phyloP scores from a whole-genome alignment of 1,284 basidiomycete species.

The Gomphus bonarii region DNA sequence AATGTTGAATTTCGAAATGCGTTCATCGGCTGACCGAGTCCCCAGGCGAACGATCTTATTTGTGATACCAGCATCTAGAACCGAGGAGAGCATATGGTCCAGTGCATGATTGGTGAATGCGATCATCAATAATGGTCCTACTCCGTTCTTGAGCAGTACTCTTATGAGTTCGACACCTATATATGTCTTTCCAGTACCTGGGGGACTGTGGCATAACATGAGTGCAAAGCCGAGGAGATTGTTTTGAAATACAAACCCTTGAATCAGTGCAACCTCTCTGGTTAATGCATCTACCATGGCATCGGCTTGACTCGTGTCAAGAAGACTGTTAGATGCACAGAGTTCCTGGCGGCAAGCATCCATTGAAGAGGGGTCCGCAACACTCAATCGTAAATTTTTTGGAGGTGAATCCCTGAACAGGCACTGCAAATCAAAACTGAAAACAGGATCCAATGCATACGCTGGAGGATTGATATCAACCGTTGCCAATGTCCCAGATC shows the following conservation, averaged over 20 bases:
- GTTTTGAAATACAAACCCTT: constrained; percentile 41
- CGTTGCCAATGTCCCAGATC: constrained; percentile 21
- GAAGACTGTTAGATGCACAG: constrained; percentile 29
- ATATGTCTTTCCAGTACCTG: constrained; percentile 70
- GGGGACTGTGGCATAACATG: constrained; percentile 36
- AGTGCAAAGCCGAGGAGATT: neutral
- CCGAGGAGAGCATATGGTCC: constrained; percentile 53
- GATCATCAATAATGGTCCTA: constrained; percentile 53
- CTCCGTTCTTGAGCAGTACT: constrained; percentile 41
- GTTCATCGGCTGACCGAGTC: constrained; percentile 45
- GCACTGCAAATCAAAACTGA: constrained; percentile 37
- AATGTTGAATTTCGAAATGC: constrained; percentile 46
- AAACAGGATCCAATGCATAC: constrained; percentile 37
- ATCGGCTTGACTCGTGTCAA: constrained; percentile 60
- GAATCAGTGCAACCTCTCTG: constrained; percentile 52
- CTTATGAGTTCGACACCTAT: constrained; percentile 58
- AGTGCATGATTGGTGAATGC: constrained; percentile 71
- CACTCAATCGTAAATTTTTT: constrained; percentile 24
- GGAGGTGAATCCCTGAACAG: constrained; percentile 23
- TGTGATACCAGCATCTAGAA: constrained; percentile 53
- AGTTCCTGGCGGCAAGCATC: constrained; percentile 31
- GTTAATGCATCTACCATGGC: constrained; percentile 51
- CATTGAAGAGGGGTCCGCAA: constrained; percentile 28
- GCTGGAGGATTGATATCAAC: constrained; percentile 34
- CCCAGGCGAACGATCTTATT: constrained; percentile 54